Percentiles rank a stretch among this genome's conserved stretches.
Evolutionary conservation across 2,329 filamentous ascomycete genomes (phyloP).

Genomic region (Hawksworthiomyces lignivorus): DNA sequence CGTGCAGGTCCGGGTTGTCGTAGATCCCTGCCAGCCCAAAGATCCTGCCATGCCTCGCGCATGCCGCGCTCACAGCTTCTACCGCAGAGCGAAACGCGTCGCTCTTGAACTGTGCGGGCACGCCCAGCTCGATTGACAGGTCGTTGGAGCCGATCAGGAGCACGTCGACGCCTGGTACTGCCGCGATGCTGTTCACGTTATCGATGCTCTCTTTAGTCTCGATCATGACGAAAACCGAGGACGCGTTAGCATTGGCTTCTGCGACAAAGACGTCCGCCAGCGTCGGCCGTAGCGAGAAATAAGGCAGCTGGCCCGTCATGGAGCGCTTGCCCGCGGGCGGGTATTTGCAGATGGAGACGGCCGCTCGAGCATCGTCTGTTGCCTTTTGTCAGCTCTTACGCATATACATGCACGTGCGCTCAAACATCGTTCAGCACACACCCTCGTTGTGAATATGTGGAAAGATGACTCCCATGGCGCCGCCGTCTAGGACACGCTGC

Average conservation of each 20-base stretch:
- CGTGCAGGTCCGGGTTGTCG: constrained; percentile 11
- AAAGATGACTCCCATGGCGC: constrained; percentile 25
- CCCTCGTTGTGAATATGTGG: constrained; percentile 18
- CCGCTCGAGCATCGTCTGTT: constrained; percentile 19
- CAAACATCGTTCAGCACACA: no score
- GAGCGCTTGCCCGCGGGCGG: constrained; percentile 18
- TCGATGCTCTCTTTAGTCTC: constrained; percentile 19
- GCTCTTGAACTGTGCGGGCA: constrained; percentile 17
- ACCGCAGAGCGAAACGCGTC: constrained; percentile 13
- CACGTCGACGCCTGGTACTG: constrained; percentile 23
- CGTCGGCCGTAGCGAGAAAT: constrained; percentile 19
- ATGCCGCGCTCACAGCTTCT: constrained; percentile 13
- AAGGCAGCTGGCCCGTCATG: constrained; percentile 18
- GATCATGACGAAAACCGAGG: constrained; percentile 22
- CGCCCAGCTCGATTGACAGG: constrained; percentile 20
- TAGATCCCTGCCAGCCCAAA: constrained; percentile 21
- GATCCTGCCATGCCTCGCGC: constrained; percentile 16
- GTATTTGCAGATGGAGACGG: constrained; percentile 21
- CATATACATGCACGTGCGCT: no score
- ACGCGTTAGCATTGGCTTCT: constrained; percentile 17
- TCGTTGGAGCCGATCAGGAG: constrained; percentile 26
- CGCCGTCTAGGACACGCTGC: constrained; percentile 24
- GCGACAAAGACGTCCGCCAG: constrained; percentile 16
- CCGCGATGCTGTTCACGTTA: constrained; percentile 23
- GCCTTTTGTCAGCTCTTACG: no score